These are phyloP conservation scores for Micractinium sp. DNA, from an alignment of 139 green algal genomes.

Conservation along the genomic window DNA sequence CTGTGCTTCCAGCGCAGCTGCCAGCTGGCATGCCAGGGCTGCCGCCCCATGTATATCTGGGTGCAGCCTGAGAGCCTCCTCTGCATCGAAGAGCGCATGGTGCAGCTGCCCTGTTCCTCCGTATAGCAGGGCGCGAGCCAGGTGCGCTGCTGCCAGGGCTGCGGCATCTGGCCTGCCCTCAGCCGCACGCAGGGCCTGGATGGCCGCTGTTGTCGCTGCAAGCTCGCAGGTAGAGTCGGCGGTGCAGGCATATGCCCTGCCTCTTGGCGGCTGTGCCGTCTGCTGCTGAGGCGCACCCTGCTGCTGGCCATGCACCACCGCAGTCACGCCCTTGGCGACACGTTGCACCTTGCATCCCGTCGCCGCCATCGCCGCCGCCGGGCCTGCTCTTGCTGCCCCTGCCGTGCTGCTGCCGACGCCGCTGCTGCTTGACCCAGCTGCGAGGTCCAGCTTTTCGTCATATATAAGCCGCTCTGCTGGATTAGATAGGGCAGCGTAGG, in stretches of 20 bases:
- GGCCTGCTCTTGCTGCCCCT: background rate
- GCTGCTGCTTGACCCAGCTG: background rate
- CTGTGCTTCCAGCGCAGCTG: background rate
- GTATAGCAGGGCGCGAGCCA: background rate
- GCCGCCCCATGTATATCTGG: background rate
- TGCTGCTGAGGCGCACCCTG: background rate
- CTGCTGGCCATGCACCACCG: conserved; percentile 38
- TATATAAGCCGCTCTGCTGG: conserved; percentile 14
- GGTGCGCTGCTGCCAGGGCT: conserved; percentile 10
- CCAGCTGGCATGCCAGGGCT: background rate
- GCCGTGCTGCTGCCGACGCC: background rate
- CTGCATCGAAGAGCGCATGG: conserved; percentile 41
- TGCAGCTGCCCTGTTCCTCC: conserved; percentile 9
- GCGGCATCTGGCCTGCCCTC: background rate
- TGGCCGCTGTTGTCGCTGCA: background rate
- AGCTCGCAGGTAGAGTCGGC: background rate
- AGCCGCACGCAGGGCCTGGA: background rate
- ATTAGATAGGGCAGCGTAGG: conserved; percentile 30
- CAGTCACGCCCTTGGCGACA: background rate
- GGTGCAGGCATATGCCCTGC: background rate
- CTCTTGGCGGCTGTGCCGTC: background rate
- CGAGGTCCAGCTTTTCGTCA: conserved; percentile 18
- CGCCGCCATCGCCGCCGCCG: background rate
- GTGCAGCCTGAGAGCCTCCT: conserved; percentile 25
- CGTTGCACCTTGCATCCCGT: background rate